A percentile compares a stretch with the other conserved stretches of the same genome.
Conservation (phyloP, 352 stramenopile genomes). For the Phytopythium ostracodes region DNA sequence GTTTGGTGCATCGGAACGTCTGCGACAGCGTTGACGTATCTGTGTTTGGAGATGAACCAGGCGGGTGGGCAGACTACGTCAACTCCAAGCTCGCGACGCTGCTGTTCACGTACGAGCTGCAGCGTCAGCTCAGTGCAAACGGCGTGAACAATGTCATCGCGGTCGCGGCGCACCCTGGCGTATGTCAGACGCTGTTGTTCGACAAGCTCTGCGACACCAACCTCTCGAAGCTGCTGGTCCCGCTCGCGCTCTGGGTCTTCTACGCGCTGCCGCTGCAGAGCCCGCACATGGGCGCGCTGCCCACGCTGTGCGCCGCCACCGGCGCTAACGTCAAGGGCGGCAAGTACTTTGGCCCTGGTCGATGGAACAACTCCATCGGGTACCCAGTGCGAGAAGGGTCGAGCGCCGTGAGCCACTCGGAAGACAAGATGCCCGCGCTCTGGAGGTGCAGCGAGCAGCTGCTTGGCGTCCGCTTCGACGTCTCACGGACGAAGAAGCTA, state of each 20-base stretch:
- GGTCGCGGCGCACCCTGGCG: conserved; percentile 30
- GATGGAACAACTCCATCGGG: conserved; percentile 34
- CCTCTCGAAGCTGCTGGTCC: conserved; percentile 7
- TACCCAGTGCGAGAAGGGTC: conserved; percentile 28
- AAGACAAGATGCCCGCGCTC: conserved; percentile 23
- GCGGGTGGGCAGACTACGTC: conserved; percentile 26
- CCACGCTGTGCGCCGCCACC: conserved; percentile 38
- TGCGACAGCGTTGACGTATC: conserved; percentile 23
- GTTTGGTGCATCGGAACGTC: conserved; percentile 28
- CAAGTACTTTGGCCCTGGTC: conserved; percentile 35
- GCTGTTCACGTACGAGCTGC: conserved; percentile 46
- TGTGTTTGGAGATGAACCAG: conserved; percentile 17
- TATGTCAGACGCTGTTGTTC: conserved; percentile 33
- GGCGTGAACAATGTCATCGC: conserved; percentile 25
- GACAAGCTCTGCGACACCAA: conserved; percentile 29
- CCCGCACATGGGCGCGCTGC: conserved; percentile 33
- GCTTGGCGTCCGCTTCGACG: conserved; percentile 16
- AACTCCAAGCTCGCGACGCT: conserved; percentile 45
- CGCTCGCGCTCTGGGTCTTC: neutral
- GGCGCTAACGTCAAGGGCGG: conserved; percentile 14
- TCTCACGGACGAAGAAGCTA: neutral
- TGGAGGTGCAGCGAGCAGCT: conserved; percentile 42
- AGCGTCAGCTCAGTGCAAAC: conserved; percentile 22
- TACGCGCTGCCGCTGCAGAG: conserved; percentile 9
- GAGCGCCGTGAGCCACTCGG: conserved; percentile 19